These are phyloP conservation scores for Mycena maculata DNA, from an alignment of 768 basidiomycete genomes.

Conservation along the genomic window DNA sequence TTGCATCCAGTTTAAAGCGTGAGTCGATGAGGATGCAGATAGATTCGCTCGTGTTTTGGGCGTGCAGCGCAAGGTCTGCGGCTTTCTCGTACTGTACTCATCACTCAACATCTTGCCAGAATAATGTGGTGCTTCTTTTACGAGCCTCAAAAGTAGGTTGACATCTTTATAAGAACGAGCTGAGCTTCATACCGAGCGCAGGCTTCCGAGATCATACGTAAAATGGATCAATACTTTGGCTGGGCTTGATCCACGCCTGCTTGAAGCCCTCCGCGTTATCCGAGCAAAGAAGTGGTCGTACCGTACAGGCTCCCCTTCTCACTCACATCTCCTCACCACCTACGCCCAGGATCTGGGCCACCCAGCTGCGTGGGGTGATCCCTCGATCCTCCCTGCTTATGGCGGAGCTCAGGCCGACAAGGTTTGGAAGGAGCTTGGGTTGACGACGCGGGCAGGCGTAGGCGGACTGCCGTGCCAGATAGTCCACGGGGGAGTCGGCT, in stretches of 20 bases:
- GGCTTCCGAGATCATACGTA: constrained; percentile 74
- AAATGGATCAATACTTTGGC: constrained; percentile 84
- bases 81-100: constrained; percentile 2
- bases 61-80: constrained; percentile 76
- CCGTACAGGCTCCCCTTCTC: constrained; percentile 49
- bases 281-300: constrained; percentile 74
- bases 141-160: constrained; percentile 70
- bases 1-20: constrained; percentile 32
- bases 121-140: constrained; percentile 95
- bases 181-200: constrained; percentile 37
- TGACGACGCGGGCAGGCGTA: constrained; percentile 61
- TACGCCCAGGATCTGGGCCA: constrained; percentile 69
- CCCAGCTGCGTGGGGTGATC: constrained; percentile 73
- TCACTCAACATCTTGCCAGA: constrained; percentile 49
- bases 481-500: constrained; percentile 70
- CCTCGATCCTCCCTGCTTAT: constrained; percentile 66
- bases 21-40: constrained; percentile 57
- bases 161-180: not conserved
- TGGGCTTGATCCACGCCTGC: constrained; percentile 69
- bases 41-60: constrained; percentile 83
- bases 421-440: constrained; percentile 67
- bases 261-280: constrained; percentile 64
- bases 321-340: constrained; percentile 55
- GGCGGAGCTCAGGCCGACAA: constrained; percentile 65
- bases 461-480: constrained; percentile 82